Evolutionary conservation across 1,284 basidiomycete species (phyloP).

Genomic region (Fomitopsis schrenkii): DNA sequence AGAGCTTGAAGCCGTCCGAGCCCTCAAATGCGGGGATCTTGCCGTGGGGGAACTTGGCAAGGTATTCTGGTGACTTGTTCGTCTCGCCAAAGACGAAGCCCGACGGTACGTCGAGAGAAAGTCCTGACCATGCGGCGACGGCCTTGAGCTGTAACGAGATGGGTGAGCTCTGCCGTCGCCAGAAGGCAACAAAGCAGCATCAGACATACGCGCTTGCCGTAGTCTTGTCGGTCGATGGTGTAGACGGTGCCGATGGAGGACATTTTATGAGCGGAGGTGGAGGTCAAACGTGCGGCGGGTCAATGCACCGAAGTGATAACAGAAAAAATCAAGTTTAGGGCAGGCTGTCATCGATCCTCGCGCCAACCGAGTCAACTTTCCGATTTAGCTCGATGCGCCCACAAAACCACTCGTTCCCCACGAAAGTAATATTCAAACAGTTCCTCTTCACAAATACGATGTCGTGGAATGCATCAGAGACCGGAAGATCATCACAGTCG

Average conservation of each 20-base stretch:
- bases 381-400: not conserved
- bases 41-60: conserved; percentile 77
- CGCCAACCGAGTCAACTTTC: not conserved
- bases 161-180: conserved; percentile 3
- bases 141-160: conserved; percentile 55
- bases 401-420: not conserved
- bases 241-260: conserved; percentile 61
- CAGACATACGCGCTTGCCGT: conserved; percentile 50
- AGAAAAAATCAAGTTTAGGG: conserved; percentile 15
- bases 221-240: conserved; percentile 35
- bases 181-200: not conserved
- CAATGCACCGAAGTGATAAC: conserved; percentile 9
- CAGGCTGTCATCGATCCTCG: conserved; percentile 1
- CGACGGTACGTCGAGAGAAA: conserved; percentile 59
- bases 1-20: conserved; percentile 76
- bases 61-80: conserved; percentile 78
- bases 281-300: conserved; percentile 9
- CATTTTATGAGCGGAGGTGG: conserved; percentile 35
- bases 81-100: conserved; percentile 64
- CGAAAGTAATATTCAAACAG: not conserved
- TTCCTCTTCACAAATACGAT: not conserved
- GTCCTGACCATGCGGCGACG: conserved; percentile 66
- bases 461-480: not conserved
- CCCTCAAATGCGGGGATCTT: conserved; percentile 85
- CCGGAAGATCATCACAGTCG: too few species aligned